Evolutionary conservation across 495 filamentous ascomycete genomes (phyloP).

Genomic region (Durotheca rogersii): DNA sequence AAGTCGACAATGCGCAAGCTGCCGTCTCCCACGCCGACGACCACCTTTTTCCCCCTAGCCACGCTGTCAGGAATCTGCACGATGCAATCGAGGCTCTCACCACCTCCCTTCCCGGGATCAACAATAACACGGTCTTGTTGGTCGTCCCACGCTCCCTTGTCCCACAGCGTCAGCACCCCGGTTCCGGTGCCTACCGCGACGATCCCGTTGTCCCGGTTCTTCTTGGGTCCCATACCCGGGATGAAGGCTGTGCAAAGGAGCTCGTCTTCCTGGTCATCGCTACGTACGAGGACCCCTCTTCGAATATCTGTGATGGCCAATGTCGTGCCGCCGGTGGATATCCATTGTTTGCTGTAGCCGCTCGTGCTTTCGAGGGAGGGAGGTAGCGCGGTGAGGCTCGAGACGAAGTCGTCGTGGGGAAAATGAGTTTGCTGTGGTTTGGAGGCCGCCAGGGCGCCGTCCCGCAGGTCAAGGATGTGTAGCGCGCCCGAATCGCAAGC

Average conservation of each 20-base stretch:
- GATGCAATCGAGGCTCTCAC: slow-evolving; percentile 71
- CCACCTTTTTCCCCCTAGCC: slow-evolving; percentile 66
- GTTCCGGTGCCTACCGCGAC: slow-evolving; percentile 74
- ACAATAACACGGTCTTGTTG: slow-evolving; percentile 85
- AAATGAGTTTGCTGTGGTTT: slow-evolving; percentile 75
- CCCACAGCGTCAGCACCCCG: slow-evolving; percentile 88
- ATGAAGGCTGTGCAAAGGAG: slow-evolving; percentile 77
- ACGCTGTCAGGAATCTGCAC: slow-evolving; percentile 64
- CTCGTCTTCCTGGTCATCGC: slow-evolving; percentile 93
- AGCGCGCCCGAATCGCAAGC: slow-evolving; percentile 87
- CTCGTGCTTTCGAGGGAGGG: slow-evolving; percentile 73
- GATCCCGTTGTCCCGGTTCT: slow-evolving; percentile 68
- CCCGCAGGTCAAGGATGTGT: slow-evolving; percentile 87
- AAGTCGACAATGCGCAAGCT: slow-evolving; percentile 49
- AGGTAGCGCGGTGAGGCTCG: slow-evolving; percentile 82
- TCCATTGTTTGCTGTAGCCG: slow-evolving; percentile 87
- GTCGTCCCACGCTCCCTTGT: slow-evolving; percentile 90
- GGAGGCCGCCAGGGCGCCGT: slow-evolving; percentile 54
- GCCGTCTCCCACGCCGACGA: slow-evolving; percentile 76
- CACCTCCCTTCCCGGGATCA: slow-evolving; percentile 56
- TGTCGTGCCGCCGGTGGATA: slow-evolving; percentile 87
- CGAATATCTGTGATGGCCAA: slow-evolving; percentile 86
- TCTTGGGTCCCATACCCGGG: slow-evolving; percentile 58
- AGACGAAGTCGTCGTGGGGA: slow-evolving; percentile 90
- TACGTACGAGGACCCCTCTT: slow-evolving; percentile 75